These are phyloP conservation scores for Diplocarpon rosae DNA, from an alignment of 2,329 filamentous ascomycete species.

Conservation along the genomic window DNA sequence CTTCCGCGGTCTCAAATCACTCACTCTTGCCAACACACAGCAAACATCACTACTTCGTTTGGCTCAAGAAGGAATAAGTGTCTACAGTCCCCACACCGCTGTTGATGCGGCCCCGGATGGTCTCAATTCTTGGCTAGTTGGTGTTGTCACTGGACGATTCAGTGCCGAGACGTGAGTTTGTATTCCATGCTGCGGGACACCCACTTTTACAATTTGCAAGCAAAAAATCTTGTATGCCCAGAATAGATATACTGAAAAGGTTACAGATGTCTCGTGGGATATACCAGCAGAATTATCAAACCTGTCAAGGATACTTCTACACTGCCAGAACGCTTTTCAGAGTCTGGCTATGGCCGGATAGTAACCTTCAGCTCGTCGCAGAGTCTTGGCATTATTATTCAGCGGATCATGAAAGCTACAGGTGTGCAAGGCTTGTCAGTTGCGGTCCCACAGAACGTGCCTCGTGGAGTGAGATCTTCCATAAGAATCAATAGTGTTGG, in stretches of 20 bases:
- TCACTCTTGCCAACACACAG: conserved; percentile 76
- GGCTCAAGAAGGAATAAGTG: conserved; percentile 77
- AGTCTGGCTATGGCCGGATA: conserved; percentile 27
- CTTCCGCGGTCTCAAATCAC: conserved; percentile 80
- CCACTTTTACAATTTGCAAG: not conserved
- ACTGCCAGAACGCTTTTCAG: conserved; percentile 19
- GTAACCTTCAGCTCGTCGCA: conserved; percentile 21
- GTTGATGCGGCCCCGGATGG: conserved; percentile 78
- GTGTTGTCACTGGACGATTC: conserved; percentile 50
- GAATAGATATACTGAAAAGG: too few relatives aligned
- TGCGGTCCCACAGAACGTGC: conserved; percentile 23
- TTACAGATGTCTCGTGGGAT: too few relatives aligned
- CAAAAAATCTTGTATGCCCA: too few relatives aligned
- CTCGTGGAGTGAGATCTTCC: conserved; percentile 8
- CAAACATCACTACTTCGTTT: conserved; percentile 76
- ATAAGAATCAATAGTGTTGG: conserved; percentile 56
- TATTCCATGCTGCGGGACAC: conserved; percentile 2
- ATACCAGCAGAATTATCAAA: conserved; percentile 19
- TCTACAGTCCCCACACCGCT: conserved; percentile 93
- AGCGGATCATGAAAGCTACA: conserved; percentile 18
- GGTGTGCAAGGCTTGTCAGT: conserved; percentile 17
- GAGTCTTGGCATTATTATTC: conserved; percentile 17
- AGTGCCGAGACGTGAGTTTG: too few relatives aligned
- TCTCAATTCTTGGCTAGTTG: conserved; percentile 88
- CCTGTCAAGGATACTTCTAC: conserved; percentile 17